phyloP scores from a whole-genome alignment of 495 filamentous ascomycete genomes.

The Daldinia childiae region DNA sequence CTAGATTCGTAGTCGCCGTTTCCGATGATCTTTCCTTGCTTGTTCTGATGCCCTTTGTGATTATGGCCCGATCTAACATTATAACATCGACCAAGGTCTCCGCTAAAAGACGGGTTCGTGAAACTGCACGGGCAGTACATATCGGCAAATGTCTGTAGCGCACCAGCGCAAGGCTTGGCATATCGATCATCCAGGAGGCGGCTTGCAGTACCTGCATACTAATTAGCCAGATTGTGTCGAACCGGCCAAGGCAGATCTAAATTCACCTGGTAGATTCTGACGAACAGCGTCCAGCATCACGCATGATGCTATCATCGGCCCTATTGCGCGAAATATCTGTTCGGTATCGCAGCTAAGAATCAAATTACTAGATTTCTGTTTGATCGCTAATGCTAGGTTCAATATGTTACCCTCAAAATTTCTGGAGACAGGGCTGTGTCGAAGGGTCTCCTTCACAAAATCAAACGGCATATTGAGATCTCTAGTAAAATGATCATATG shows the following conservation, averaged over 20 bases:
- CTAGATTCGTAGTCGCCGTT: conserved; percentile 57
- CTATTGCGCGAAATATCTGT: conserved; percentile 57
- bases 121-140: conserved; percentile 60
- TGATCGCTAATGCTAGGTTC: conserved; percentile 58
- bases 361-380: conserved; percentile 43
- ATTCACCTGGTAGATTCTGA: conserved; percentile 51
- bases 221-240: conserved; percentile 20
- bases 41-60: conserved; percentile 62
- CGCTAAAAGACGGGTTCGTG: conserved; percentile 35
- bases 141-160: conserved; percentile 60
- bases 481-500: conserved; percentile 66
- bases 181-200: conserved; percentile 46
- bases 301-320: conserved; percentile 64
- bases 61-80: conserved; percentile 57
- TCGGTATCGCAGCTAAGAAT: conserved; percentile 42
- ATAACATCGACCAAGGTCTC: conserved; percentile 51
- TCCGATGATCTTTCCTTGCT: conserved; percentile 57
- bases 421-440: conserved; percentile 56
- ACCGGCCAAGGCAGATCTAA: background rate
- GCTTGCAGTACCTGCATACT: conserved; percentile 45
- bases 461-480: conserved; percentile 64
- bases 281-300: conserved; percentile 63
- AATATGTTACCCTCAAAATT: conserved; percentile 66
- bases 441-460: conserved; percentile 61
- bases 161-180: conserved; percentile 49